These are phyloP conservation scores for Leptographium radiaticola DNA, from an alignment of 2,329 filamentous ascomycete genomes.

Conservation along the genomic window DNA sequence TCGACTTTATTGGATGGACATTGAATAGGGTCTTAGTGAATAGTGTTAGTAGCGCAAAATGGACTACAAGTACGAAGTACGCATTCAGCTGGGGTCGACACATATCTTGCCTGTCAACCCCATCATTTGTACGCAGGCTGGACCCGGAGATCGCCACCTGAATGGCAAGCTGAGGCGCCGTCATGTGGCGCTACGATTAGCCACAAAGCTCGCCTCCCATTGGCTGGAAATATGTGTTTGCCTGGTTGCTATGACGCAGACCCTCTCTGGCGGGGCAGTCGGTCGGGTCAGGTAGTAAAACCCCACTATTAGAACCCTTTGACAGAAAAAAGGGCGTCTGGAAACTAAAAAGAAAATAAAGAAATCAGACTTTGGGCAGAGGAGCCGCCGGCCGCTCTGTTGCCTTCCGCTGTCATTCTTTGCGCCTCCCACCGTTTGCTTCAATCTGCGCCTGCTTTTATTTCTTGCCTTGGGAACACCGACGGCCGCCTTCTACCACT, in stretches of 20 bases:
- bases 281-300: neutral
- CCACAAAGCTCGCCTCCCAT: neutral
- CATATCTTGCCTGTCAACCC: no score
- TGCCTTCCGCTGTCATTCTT: neutral
- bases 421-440: neutral
- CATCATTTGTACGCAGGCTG: no score
- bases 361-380: neutral
- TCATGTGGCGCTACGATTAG: neutral
- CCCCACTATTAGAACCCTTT: neutral
- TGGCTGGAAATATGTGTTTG: neutral
- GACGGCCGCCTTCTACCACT: no score
- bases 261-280: neutral
- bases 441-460: neutral
- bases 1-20: neutral
- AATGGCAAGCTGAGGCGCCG: neutral
- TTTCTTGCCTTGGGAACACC: neutral
- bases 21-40: no score
- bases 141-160: neutral
- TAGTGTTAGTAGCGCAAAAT: no score
- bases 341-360: neutral
- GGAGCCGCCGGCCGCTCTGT: neutral
- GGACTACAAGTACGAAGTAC: no score
- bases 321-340: neutral
- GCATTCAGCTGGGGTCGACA: no score
- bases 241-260: slow-evolving; percentile 4